Evolutionary conservation across 768 basidiomycete genomes (phyloP).

Genomic region (Boletus rubroflammeus): DNA sequence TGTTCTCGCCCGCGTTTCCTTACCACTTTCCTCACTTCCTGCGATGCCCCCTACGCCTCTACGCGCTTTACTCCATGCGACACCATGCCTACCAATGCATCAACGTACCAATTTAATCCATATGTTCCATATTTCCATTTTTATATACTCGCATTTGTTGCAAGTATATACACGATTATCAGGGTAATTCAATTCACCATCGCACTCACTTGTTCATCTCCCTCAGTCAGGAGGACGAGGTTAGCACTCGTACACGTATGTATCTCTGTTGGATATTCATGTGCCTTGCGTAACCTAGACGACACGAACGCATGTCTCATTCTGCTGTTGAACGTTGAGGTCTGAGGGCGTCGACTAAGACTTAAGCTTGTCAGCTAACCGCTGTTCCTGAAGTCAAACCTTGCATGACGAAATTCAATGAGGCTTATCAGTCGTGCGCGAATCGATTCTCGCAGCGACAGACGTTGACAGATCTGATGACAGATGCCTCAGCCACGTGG

Average conservation of each 20-base stretch:
- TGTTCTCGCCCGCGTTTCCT: not conserved
- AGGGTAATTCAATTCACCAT: constrained; percentile 8
- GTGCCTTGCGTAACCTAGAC: not conserved
- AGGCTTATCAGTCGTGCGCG: not conserved
- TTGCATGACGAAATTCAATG: no score
- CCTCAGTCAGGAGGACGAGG: no score
- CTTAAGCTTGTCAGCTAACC: no score
- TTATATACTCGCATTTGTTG: not conserved
- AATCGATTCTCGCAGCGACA: no score
- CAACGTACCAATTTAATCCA: constrained; percentile 3
- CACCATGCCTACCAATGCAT: constrained; percentile 3
- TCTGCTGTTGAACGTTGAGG: not conserved
- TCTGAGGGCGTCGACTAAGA: no score
- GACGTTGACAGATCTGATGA: no score
- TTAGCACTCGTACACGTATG: no score
- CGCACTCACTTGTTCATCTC: constrained; percentile 7
- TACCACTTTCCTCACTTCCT: not conserved
- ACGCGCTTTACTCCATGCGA: constrained; percentile 3
- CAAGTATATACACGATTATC: constrained; percentile 6
- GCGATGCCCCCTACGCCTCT: constrained; percentile 3
- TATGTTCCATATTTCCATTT: constrained; percentile 1
- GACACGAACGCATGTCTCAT: not conserved
- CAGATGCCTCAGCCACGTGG: no score
- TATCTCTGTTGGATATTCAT: not conserved
- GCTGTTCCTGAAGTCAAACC: no score